Evolutionary conservation across 306 rosid genomes (phyloP).

Genomic region (Rosa rugosa): DNA sequence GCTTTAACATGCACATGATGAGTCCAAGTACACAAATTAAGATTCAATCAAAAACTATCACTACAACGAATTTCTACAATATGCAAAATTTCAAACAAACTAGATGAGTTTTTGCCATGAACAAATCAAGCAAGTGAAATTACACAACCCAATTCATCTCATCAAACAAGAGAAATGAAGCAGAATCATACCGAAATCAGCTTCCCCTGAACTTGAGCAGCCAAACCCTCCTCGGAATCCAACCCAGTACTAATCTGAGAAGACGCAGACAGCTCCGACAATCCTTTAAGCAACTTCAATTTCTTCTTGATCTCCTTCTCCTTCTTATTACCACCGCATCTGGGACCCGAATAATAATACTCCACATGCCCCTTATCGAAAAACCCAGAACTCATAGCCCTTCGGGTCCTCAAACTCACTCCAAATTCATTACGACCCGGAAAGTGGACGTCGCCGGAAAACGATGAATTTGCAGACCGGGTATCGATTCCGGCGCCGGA

Average conservation of each 20-base stretch:
- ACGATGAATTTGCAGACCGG: not conserved
- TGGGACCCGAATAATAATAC: conserved; percentile 44
- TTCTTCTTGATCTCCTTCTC: conserved; percentile 49
- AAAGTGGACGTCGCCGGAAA: conserved; percentile 20
- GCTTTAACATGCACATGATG: not conserved
- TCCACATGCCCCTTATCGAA: conserved; percentile 52
- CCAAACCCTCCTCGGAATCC: conserved; percentile 34
- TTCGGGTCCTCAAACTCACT: conserved; percentile 9
- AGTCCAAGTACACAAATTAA: not conserved
- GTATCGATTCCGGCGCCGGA: conserved; percentile 17
- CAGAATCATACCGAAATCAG: conserved; percentile 42
- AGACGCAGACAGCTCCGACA: conserved; percentile 33
- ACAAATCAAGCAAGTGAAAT: not conserved
- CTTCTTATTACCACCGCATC: conserved; percentile 31
- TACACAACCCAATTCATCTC: not conserved
- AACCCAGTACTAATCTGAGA: conserved; percentile 38
- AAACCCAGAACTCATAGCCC: conserved; percentile 40
- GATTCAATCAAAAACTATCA: not conserved
- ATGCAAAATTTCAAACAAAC: not conserved
- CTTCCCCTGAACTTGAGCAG: conserved; percentile 38
- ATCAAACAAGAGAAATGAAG: not conserved
- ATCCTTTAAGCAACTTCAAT: conserved; percentile 55
- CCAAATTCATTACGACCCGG: conserved; percentile 16
- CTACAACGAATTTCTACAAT: not conserved
- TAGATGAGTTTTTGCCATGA: not conserved